A percentile compares a stretch with the other conserved stretches of the same genome.
Conservation (phyloP, 2,329 filamentous ascomycete genomes). For the Aspergillus nomiae region DNA sequence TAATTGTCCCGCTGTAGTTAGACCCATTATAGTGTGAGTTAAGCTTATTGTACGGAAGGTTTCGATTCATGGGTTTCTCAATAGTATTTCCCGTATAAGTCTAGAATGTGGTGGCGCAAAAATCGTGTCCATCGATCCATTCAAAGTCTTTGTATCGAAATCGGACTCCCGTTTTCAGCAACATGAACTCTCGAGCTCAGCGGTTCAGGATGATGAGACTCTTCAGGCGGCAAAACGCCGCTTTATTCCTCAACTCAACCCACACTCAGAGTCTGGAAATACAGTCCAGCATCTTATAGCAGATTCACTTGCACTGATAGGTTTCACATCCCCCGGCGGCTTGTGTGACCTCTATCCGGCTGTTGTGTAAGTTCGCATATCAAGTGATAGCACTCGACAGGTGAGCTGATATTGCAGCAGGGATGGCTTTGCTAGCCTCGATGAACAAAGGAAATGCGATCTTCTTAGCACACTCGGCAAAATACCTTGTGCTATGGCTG, state of each 20-base stretch:
- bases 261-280: conserved; percentile 34
- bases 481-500: conserved; percentile 58
- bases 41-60: conserved; percentile 26
- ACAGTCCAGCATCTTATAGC: conserved; percentile 36
- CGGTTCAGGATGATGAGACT: conserved; percentile 19
- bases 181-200: conserved; percentile 6
- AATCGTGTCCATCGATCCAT: background rate
- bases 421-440: conserved; percentile 48
- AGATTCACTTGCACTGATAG: conserved; percentile 37
- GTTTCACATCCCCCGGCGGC: conserved; percentile 33
- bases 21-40: background rate
- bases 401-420: conserved; percentile 26
- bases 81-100: background rate
- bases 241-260: conserved; percentile 35
- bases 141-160: conserved; percentile 1
- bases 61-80: conserved; percentile 24
- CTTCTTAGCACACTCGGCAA: conserved; percentile 59
- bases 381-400: background rate
- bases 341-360: conserved; percentile 46
- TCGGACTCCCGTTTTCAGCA: conserved; percentile 12
- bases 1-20: conserved; percentile 17
- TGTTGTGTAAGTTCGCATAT: conserved; percentile 50
- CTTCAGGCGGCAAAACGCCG: conserved; percentile 36
- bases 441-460: conserved; percentile 55
- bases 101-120: background rate